These are phyloP conservation scores for Coniochaeta sp. DNA, from an alignment of 2,329 filamentous ascomycete genomes.

Conservation along the genomic window DNA sequence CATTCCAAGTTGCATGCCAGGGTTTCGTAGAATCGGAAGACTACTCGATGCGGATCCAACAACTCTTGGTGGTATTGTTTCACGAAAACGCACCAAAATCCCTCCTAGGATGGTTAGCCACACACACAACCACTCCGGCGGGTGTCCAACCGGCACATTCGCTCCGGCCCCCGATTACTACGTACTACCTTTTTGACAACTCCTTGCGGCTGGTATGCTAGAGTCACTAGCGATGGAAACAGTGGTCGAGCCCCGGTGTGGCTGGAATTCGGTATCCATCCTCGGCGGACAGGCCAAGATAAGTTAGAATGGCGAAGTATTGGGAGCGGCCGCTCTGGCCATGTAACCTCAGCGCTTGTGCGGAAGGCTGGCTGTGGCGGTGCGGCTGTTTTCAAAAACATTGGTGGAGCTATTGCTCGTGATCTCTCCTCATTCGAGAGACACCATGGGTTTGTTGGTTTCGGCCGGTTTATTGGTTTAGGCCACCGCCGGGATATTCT, in stretches of 20 bases:
- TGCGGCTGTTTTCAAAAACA: neutral
- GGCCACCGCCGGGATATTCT: neutral
- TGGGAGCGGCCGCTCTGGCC: neutral
- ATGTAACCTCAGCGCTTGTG: neutral
- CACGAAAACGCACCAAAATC: neutral
- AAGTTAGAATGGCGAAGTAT: neutral
- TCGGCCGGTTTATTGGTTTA: neutral
- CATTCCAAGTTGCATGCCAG: neutral
- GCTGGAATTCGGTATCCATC: neutral
- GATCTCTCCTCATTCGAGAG: neutral
- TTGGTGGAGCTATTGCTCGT: neutral
- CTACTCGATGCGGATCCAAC: neutral
- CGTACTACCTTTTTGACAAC: neutral
- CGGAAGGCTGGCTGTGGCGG: neutral
- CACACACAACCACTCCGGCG: neutral
- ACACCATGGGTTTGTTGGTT: neutral
- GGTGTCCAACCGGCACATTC: neutral
- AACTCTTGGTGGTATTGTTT: neutral
- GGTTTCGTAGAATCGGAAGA: neutral
- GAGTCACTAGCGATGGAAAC: neutral
- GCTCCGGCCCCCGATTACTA: neutral
- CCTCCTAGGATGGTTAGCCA: neutral
- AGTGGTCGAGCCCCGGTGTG: neutral
- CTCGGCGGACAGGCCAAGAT: neutral
- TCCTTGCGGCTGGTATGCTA: neutral